Evolutionary conservation across 2,329 filamentous ascomycete species (phyloP), one percentile per base, ranked within the genome.

Genomic region (Sporothrix euskadiensis): DNA sequence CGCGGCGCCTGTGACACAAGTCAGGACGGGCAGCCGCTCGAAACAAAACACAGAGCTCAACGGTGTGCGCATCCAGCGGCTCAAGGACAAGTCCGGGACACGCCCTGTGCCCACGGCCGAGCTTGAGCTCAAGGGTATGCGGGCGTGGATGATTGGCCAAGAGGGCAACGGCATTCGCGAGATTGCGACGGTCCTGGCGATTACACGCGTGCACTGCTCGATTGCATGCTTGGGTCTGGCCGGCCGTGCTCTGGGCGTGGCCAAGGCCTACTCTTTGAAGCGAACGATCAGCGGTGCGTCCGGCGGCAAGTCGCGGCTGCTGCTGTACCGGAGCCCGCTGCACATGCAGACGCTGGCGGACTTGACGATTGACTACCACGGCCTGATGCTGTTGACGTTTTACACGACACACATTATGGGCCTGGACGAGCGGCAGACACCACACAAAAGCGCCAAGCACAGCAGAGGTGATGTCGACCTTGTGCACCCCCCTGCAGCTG

Each of bases 61-160:
- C 78, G 91, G 91, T 1, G 84, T 94, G 9, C 84, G 84, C 9
- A 91, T 93, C 75, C 88, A 90, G 73, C 85, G 91, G 0, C 83
- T 94, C 19, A 94, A 94, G 81, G 88, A 88, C 79, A 94, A 94
- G 78, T 84, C 92, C 3, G 92, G 91, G 35, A 94, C 91, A 0
- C 88, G 88, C 65, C 85, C 89, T 0, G 83, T 94, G 0, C 91
- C 92, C 0, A 94, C 92, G 0, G 92, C 91, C 0, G 91, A 94
- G 79, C 85, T 94, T 0, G 90, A 91, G 74, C 84, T 92, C 2
- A 83, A 85, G 19, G 85, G 83, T n/a, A 88, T 88, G 84, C 86
- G 90, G 1, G 90, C 83, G 4, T 90, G 90, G 84, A 83, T 93
- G 6, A 81, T 94, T 39, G 92, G 92, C 6, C 81, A 85, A 3